phyloP scores from a whole-genome alignment of 1,284 basidiomycete genomes.

The Lignosus rhinocerotis region DNA sequence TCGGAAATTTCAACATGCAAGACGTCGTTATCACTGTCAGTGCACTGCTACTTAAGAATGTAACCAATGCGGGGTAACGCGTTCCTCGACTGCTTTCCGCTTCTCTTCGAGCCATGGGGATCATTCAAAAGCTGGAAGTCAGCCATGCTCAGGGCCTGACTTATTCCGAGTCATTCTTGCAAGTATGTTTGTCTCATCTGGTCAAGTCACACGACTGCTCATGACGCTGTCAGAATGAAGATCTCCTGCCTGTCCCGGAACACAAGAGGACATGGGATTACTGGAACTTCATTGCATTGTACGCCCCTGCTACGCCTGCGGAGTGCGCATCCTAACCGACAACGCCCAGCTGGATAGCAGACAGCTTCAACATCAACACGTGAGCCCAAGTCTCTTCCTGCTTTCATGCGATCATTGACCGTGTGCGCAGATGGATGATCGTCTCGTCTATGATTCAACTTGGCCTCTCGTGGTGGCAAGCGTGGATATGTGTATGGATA shows the following conservation, averaged over 20 bases:
- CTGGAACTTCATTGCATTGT: constrained; percentile 70
- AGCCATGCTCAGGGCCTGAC: constrained; percentile 23
- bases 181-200: constrained; percentile 21
- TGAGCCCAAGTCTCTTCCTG: constrained; percentile 40
- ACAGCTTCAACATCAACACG: constrained; percentile 82
- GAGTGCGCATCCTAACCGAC: neutral
- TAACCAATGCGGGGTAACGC: constrained; percentile 5
- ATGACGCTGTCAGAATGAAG: constrained; percentile 51
- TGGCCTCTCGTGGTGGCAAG: constrained; percentile 83
- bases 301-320: constrained; percentile 19
- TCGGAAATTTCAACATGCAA: neutral
- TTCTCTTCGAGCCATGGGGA: constrained; percentile 11
- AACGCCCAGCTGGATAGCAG: constrained; percentile 68
- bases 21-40: constrained; percentile 16
- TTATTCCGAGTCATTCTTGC: constrained; percentile 31
- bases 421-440: constrained; percentile 64
- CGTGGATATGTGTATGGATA: constrained; percentile 77
- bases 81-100: neutral
- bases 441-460: constrained; percentile 74
- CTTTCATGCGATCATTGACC: constrained; percentile 4
- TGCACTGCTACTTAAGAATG: neutral
- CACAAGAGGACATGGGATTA: constrained; percentile 60
- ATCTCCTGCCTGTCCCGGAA: constrained; percentile 59
- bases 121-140: constrained; percentile 27
- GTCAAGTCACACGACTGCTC: neutral